Conservation (phyloP, 805 yeast species). For the Candida bentonensis region DNA sequence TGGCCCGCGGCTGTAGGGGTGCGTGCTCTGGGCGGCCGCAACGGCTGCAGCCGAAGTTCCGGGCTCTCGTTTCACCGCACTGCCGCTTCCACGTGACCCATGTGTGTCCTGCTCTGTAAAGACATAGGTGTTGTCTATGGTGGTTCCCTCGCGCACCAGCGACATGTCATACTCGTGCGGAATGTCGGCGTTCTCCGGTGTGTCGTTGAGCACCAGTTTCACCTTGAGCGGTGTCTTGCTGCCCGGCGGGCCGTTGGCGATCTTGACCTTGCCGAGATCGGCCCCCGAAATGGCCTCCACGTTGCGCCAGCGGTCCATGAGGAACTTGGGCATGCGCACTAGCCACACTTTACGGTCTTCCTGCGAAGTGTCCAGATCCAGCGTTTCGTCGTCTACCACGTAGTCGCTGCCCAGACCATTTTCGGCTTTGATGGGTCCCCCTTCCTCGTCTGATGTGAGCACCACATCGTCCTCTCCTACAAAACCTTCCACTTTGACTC, state of each 20-base stretch:
- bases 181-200: slow-evolving; percentile 35
- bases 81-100: slow-evolving; percentile 19
- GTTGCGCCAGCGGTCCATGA: slow-evolving; percentile 70
- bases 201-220: slow-evolving; percentile 23
- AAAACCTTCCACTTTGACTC: not conserved
- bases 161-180: slow-evolving; percentile 79
- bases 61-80: slow-evolving; percentile 2
- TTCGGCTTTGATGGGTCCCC: slow-evolving; percentile 13
- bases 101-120: slow-evolving; percentile 72
- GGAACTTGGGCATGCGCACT: slow-evolving; percentile 75
- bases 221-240: slow-evolving; percentile 18
- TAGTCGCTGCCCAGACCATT: slow-evolving; percentile 16
- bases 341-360: slow-evolving; percentile 77
- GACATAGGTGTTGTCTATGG: slow-evolving; percentile 72
- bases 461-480: not conserved
- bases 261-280: slow-evolving; percentile 63
- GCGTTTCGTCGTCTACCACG: slow-evolving; percentile 40
- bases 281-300: slow-evolving; percentile 51
- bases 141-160: slow-evolving; percentile 51
- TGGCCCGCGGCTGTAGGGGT: not conserved
- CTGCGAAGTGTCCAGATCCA: slow-evolving; percentile 57
- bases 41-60: not conserved
- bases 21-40: not conserved
- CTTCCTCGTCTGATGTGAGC: not conserved
- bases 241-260: slow-evolving; percentile 33